phyloP scores from a whole-genome alignment of 495 filamentous ascomycete genomes.

The Cryomyces minteri region DNA sequence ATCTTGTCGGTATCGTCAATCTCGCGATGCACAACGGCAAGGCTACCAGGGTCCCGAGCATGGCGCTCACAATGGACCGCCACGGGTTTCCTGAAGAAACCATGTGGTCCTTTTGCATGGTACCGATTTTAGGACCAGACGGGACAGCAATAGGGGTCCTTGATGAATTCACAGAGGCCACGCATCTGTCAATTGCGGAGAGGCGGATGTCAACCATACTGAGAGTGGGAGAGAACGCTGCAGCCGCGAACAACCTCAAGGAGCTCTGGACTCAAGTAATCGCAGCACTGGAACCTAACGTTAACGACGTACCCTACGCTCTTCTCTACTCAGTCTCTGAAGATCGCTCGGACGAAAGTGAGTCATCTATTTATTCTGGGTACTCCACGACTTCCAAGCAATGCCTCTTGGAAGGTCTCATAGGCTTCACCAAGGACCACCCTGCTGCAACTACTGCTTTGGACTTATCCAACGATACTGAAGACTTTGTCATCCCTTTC shows the following conservation, averaged over 20 bases:
- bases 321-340: constrained; percentile 3
- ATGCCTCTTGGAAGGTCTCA: no score
- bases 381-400: no score
- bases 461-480: no score
- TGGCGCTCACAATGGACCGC: constrained; percentile 2
- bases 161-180: constrained; percentile 4
- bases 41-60: not conserved
- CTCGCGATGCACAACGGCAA: constrained; percentile 1
- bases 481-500: no score
- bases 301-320: constrained; percentile 6
- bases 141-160: constrained; percentile 2
- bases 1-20: not conserved
- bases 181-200: constrained; percentile 3
- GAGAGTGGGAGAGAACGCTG: constrained; percentile 1
- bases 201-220: constrained; percentile 3
- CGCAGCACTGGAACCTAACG: constrained; percentile 2
- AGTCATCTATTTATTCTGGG: not conserved
- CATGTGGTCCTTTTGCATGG: constrained; percentile 4
- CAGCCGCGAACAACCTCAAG: constrained; percentile 1
- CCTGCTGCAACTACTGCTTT: no score
- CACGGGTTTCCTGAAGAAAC: constrained; percentile 3
- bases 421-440: no score
- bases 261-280: constrained; percentile 2
- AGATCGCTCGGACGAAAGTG: not conserved
- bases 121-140: constrained; percentile 3